Conservation (phyloP, 2,329 filamentous ascomycete species). For the Cucurbitaria berberidis region DNA sequence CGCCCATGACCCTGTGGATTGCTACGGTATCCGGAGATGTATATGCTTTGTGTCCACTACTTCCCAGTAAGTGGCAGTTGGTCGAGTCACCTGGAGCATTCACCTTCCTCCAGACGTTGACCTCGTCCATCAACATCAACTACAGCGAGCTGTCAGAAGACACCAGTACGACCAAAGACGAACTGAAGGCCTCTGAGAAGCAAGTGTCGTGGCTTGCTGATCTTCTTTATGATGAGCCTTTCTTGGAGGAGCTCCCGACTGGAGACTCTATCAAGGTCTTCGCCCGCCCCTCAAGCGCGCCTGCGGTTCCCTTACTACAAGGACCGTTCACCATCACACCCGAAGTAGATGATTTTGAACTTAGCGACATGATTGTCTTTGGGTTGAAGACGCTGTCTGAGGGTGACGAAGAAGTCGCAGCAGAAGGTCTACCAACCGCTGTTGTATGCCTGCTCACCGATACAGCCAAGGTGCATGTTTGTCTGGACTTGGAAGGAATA, state of each 20-base stretch:
- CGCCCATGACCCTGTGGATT: slow-evolving; percentile 94
- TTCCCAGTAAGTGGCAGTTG: slow-evolving; percentile 83
- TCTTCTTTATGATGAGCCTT: slow-evolving; percentile 56
- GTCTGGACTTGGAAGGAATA: slow-evolving; percentile 66
- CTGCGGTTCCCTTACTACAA: slow-evolving; percentile 65
- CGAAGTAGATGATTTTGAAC: slow-evolving; percentile 60
- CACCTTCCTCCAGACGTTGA: slow-evolving; percentile 79
- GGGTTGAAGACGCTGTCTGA: slow-evolving; percentile 57
- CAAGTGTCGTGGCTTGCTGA: slow-evolving; percentile 65
- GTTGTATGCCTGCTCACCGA: slow-evolving; percentile 64
- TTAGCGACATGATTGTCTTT: slow-evolving; percentile 66
- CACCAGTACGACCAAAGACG: slow-evolving; percentile 50
- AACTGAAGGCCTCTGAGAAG: slow-evolving; percentile 54
- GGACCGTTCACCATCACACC: slow-evolving; percentile 64
- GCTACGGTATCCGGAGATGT: slow-evolving; percentile 95
- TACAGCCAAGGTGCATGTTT: slow-evolving; percentile 63
- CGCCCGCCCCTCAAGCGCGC: slow-evolving; percentile 59
- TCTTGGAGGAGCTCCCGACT: slow-evolving; percentile 48
- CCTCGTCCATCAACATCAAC: slow-evolving; percentile 80
- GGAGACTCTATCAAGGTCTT: slow-evolving; percentile 60
- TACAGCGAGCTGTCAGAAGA: slow-evolving; percentile 38
- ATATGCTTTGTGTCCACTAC: slow-evolving; percentile 88
- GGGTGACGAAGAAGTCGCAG: slow-evolving; percentile 56
- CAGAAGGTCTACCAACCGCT: slow-evolving; percentile 61
- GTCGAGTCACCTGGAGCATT: slow-evolving; percentile 51